Evolutionary conservation across 148 eudicot genomes (phyloP).

Genomic region (Rheum nobile): DNA sequence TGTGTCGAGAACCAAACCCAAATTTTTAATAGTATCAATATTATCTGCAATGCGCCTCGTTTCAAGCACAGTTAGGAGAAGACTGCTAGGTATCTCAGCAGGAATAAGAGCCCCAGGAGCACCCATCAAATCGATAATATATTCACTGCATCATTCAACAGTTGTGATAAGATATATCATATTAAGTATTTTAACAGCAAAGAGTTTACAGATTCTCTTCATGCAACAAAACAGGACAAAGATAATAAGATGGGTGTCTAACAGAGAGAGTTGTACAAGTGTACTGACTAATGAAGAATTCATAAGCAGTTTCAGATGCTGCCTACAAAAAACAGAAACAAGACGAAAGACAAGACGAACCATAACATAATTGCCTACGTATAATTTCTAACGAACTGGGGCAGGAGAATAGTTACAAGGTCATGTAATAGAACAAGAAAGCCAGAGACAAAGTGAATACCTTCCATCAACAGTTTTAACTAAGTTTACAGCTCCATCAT

Average conservation of each 20-base stretch:
- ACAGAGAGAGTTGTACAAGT: not conserved
- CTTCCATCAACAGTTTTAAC: conserved; percentile 80
- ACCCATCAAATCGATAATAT: conserved; percentile 92
- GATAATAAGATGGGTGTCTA: not conserved
- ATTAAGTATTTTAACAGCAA: not conserved
- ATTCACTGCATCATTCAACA: conserved; percentile 58
- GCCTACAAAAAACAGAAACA: not conserved
- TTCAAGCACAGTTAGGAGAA: conserved; percentile 46
- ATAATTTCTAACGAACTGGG: not conserved
- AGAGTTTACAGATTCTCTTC: not conserved
- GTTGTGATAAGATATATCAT: not conserved
- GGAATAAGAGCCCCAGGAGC: conserved; percentile 95
- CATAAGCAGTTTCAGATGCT: not conserved
- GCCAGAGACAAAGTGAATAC: conserved; percentile 24
- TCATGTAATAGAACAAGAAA: not conserved
- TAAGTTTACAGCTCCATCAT: conserved; percentile 97
- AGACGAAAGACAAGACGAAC: not conserved
- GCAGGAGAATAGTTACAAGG: not conserved
- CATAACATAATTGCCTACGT: not conserved
- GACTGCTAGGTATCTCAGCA: conserved; percentile 81
- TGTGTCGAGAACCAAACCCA: conserved; percentile 33
- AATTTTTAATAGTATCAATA: conserved; percentile 24
- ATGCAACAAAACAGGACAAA: not conserved
- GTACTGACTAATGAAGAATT: not conserved
- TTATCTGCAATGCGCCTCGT: conserved; percentile 32